Evolutionary conservation across 2,329 filamentous ascomycete genomes (phyloP), one percentile per base, ranked within the genome.

Genomic region (Xylariaceae sp.): DNA sequence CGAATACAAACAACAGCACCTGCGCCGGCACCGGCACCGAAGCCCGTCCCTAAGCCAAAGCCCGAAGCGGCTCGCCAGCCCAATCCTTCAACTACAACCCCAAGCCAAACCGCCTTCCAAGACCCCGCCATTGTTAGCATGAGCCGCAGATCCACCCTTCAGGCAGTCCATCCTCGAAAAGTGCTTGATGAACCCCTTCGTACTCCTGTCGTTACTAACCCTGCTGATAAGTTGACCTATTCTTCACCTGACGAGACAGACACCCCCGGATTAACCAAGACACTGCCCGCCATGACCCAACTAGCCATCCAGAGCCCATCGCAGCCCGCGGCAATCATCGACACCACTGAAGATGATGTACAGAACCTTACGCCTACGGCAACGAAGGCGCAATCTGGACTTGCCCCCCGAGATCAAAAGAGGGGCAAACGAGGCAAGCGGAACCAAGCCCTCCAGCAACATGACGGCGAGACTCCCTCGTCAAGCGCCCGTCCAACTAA

Each of bases 41-140:
- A 45, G 10, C 13, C 13, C 5, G 41, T 6, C 5, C 10, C 35
- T 48, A 18, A 5, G 15, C 30, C 48, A 17, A 18, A 15, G 39
- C 49, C 37, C n/a, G n/a, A 9, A 30, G 10, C 15, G 18, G 44
- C 65, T 34, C 58, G 64, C 18, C 53, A 57, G 66, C 66, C 63
- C 57, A 68, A 58, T 56, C 66, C 48, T 13, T 56, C 64, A 4
- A 58, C 71, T 18, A 59, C 69, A 15, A 50, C 68, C 50, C 60
- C 66, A 55, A 72, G 76, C 45, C 58, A 58, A 63, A 66, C 76
- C 35, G 68, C 78, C 0, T 91, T 94, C 68, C 81, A 87, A n/a
- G 90, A 95, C 67, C 90, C 90, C 9, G 90, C 90, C 2, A 95
- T 95, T 57, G 72, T 95, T 51, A 92, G 89, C 70, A 82, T 90